Conservation (phyloP, 306 rosid species). For the Quillaja saponaria region DNA sequence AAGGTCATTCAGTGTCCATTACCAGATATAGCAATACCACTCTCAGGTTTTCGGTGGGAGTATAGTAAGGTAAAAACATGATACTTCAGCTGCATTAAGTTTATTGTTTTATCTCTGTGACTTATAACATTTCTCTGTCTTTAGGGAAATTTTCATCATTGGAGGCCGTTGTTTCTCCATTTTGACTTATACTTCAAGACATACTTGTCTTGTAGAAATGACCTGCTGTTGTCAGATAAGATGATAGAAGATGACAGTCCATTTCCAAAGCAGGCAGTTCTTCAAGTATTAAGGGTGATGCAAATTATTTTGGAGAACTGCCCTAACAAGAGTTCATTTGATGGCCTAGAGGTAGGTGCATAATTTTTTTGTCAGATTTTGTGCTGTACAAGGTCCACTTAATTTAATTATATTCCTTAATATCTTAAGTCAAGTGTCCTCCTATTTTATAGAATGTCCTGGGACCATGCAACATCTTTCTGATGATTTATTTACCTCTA, state of each 20-base stretch:
- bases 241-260: conserved; percentile 78
- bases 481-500: conserved; percentile 21
- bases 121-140: conserved; percentile 33
- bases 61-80: conserved; percentile 68
- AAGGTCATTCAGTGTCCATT: conserved; percentile 91
- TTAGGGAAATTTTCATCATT: conserved; percentile 96
- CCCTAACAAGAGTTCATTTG: conserved; percentile 85
- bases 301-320: conserved; percentile 89
- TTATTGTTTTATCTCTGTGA: not conserved
- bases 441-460: conserved; percentile 11
- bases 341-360: conserved; percentile 86
- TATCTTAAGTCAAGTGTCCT: conserved; percentile 16
- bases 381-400: conserved; percentile 12
- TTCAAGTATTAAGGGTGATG: conserved; percentile 92
- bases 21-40: conserved; percentile 91
- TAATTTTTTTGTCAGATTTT: conserved; percentile 18
- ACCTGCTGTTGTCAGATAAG: conserved; percentile 77
- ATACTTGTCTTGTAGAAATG: conserved; percentile 75
- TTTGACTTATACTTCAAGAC: conserved; percentile 96
- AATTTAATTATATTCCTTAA: not conserved
- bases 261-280: conserved; percentile 82
- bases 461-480: not conserved
- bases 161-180: conserved; percentile 92
- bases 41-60: conserved; percentile 95
- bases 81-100: conserved; percentile 13